Evolutionary conservation across 176 grass and related monocot species (phyloP).

Genomic region (Elymus sibiricus): DNA sequence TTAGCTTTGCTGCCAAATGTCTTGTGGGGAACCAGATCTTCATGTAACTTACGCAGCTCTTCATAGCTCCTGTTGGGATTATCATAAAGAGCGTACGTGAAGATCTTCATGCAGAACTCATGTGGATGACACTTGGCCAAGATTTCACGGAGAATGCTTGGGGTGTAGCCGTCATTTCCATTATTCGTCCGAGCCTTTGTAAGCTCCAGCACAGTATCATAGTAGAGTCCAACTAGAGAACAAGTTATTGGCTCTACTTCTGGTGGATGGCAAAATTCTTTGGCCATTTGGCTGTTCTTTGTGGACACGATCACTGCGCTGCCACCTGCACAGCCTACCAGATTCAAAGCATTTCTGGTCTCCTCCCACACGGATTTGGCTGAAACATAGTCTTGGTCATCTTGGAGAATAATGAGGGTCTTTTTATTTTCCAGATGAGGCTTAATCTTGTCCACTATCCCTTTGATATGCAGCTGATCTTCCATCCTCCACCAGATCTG

Average conservation of each 20-base stretch:
- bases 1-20: neutral
- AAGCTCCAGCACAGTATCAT: neutral
- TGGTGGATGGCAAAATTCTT: neutral
- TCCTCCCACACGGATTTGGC: neutral
- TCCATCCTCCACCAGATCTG: neutral
- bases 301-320: neutral
- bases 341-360: neutral
- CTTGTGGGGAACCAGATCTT: neutral
- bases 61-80: neutral
- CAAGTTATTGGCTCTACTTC: neutral
- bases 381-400: neutral
- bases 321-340: neutral
- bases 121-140: neutral
- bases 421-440: neutral
- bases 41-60: neutral
- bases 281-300: neutral
- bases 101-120: constrained; percentile 11
- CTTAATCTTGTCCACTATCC: neutral
- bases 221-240: neutral
- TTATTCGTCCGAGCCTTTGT: neutral
- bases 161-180: neutral
- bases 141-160: neutral
- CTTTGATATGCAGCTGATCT: neutral
- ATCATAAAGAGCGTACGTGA: neutral
- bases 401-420: neutral